These are phyloP conservation scores for Furcasterigmium sp. DNA, from an alignment of 2,329 filamentous ascomycete species.

Conservation along the genomic window DNA sequence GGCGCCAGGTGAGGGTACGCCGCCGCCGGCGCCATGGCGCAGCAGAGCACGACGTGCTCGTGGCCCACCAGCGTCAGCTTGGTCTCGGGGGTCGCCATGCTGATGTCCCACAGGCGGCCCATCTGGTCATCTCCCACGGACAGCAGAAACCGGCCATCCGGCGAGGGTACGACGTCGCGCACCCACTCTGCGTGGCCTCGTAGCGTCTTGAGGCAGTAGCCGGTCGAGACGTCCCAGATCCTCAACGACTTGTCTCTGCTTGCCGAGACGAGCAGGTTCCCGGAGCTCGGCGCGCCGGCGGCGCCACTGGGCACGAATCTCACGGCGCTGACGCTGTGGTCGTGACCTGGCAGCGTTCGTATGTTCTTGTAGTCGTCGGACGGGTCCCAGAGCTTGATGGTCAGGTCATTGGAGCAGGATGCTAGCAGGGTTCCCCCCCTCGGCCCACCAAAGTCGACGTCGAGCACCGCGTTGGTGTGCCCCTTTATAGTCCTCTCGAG, in stretches of 20 bases:
- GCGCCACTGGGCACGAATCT: constrained; percentile 83
- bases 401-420: constrained; percentile 82
- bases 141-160: constrained; percentile 77
- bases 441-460: constrained; percentile 86
- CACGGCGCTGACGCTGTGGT: constrained; percentile 85
- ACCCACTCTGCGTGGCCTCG: constrained; percentile 86
- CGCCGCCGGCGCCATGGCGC: constrained; percentile 74
- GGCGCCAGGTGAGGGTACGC: constrained; percentile 72
- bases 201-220: constrained; percentile 88
- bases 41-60: constrained; percentile 82
- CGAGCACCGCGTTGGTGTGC: constrained; percentile 82
- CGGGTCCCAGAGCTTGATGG: constrained; percentile 94
- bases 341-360: constrained; percentile 81
- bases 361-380: constrained; percentile 94
- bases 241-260: constrained; percentile 79
- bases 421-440: constrained; percentile 64
- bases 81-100: constrained; percentile 59
- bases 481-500: constrained; percentile 87
- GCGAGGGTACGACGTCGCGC: constrained; percentile 76
- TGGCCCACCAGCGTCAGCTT: constrained; percentile 81
- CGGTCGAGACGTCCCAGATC: constrained; percentile 91
- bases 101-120: constrained; percentile 79
- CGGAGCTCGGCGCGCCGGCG: constrained; percentile 70
- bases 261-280: constrained; percentile 81
- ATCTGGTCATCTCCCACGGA: constrained; percentile 81